A percentile compares a stretch with the other conserved stretches of the same genome.
Conservation (phyloP, 352 stramenopile genomes). For the Phytopythium montanum region DNA sequence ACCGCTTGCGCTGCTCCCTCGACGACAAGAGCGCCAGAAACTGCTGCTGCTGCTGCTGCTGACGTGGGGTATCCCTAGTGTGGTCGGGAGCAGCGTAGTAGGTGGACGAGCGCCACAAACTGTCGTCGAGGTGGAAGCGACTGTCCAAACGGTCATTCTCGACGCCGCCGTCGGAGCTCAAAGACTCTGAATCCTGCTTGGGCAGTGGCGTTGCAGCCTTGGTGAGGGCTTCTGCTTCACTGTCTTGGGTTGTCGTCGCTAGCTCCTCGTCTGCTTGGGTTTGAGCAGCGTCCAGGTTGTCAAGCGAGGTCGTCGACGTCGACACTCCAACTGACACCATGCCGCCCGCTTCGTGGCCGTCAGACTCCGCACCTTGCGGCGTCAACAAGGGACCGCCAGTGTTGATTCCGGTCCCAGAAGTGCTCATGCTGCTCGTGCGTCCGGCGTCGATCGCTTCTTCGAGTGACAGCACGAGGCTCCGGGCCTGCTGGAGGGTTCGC, state of each 20-base stretch:
- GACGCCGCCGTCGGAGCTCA: not conserved
- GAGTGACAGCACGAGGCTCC: conserved; percentile 25
- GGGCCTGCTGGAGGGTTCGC: conserved; percentile 22
- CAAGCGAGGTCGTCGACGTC: conserved; percentile 5
- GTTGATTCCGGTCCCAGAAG: not conserved
- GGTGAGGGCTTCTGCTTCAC: not conserved
- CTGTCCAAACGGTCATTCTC: not conserved
- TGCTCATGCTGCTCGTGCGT: not conserved
- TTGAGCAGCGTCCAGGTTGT: not conserved
- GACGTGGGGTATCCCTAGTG: too few relatives aligned
- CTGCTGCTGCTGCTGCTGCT: conserved; percentile 4
- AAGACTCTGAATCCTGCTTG: not conserved
- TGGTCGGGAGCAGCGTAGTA: conserved; percentile 21
- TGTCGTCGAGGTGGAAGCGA: conserved; percentile 30
- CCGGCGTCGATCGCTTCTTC: conserved; percentile 13
- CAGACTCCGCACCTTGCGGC: too few relatives aligned
- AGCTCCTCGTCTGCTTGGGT: not conserved
- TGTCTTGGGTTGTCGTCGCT: not conserved
- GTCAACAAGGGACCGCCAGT: not conserved
- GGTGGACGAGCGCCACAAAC: conserved; percentile 25
- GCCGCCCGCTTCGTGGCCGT: not conserved
- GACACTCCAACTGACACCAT: not conserved
- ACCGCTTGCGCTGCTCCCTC: conserved; percentile 42
- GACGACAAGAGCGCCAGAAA: conserved; percentile 31
- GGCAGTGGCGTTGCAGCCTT: too few relatives aligned